Evolutionary conservation across 768 basidiomycete genomes (phyloP), one percentile per base, ranked within the genome.

Genomic region (Fibroporia radiculosa): DNA sequence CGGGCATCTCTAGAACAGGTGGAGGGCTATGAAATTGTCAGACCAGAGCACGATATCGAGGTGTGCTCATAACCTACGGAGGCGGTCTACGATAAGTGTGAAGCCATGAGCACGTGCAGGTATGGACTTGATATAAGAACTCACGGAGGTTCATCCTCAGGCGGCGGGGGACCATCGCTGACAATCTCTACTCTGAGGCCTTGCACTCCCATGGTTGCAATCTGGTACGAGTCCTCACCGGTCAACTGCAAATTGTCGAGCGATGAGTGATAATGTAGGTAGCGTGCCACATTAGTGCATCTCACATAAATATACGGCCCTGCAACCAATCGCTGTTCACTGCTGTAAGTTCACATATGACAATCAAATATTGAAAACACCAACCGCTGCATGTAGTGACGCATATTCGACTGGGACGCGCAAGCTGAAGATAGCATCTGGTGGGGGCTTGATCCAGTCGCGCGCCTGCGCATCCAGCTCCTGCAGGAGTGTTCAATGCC

Each of bases 331-430:
- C 87, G 78, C 86, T 90, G 54, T 13, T 13, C 39, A 24, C 38
- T 35, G 14, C 36, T 39, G 18, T 45, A 24, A 55, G 47, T n/a
- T n/a, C n/a, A n/a, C n/a, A n/a, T n/a, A n/a, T n/a, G n/a, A n/a
- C n/a, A n/a, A n/a, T n/a, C n/a, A n/a, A n/a, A n/a, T n/a, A n/a
- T 23, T 10, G 27, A 6, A 19, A 22, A 40, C 16, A 68, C 84
- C 58, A 59, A 91, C 87, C 37, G 87, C 81, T 42, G 89, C 88
- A 55, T 86, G 82, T 25, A 88, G 72, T 22, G 88, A 88, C 1
- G 85, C 89, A 64, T 75, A 90, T 62, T 92, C 89, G n/a, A 87
- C 82, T 2, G 89, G 89, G 0, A 91, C 78, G 20, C 89, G 84
- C 45, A 92, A 66, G 50, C 73, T 72, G 68, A 91, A 86, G 35